Evolutionary conservation across 2,329 filamentous ascomycete genomes (phyloP).

Genomic region (Alternaria rosae): DNA sequence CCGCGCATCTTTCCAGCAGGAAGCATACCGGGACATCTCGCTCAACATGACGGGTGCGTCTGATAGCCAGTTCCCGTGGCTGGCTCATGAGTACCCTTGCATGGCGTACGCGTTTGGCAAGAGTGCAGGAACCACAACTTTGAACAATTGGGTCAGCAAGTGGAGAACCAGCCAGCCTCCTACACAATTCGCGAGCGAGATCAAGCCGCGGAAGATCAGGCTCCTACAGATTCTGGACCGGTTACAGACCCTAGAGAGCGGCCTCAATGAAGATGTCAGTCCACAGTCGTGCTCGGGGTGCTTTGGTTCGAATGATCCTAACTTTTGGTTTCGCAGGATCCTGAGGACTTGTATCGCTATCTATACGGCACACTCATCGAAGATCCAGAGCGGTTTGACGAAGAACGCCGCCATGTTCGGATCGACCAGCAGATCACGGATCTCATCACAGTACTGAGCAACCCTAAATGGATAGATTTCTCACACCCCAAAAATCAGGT

Average conservation of each 20-base stretch:
- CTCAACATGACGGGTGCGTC: slow-evolving; percentile 46
- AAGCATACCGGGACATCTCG: slow-evolving; percentile 49
- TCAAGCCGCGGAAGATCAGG: slow-evolving; percentile 67
- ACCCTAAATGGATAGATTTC: slow-evolving; percentile 78
- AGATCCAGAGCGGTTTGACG: slow-evolving; percentile 69
- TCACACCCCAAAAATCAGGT: slow-evolving; percentile 74
- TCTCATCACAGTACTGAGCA: slow-evolving; percentile 72
- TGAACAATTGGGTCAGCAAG: slow-evolving; percentile 72
- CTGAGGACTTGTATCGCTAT: slow-evolving; percentile 58
- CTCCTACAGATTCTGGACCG: slow-evolving; percentile 58
- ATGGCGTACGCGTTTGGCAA: slow-evolving; percentile 72
- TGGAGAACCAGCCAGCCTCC: slow-evolving; percentile 64
- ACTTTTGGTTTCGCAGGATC: slow-evolving; percentile 47
- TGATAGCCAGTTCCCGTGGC: slow-evolving; percentile 64
- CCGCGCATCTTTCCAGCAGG: slow-evolving; percentile 44
- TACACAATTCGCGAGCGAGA: slow-evolving; percentile 66
- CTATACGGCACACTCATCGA: slow-evolving; percentile 73
- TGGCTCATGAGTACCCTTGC: slow-evolving; percentile 77
- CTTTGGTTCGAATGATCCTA: slow-evolving; percentile 34
- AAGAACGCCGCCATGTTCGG: slow-evolving; percentile 61
- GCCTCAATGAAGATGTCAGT: slow-evolving; percentile 55
- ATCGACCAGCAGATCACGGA: slow-evolving; percentile 77
- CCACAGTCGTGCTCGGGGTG: slow-evolving; percentile 15
- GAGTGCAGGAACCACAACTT: slow-evolving; percentile 72
- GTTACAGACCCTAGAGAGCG: slow-evolving; percentile 51